Base-by-base conservation (phyloP, 2,329 filamentous ascomycete species). In the Sordariomycetes sp. region DNA sequence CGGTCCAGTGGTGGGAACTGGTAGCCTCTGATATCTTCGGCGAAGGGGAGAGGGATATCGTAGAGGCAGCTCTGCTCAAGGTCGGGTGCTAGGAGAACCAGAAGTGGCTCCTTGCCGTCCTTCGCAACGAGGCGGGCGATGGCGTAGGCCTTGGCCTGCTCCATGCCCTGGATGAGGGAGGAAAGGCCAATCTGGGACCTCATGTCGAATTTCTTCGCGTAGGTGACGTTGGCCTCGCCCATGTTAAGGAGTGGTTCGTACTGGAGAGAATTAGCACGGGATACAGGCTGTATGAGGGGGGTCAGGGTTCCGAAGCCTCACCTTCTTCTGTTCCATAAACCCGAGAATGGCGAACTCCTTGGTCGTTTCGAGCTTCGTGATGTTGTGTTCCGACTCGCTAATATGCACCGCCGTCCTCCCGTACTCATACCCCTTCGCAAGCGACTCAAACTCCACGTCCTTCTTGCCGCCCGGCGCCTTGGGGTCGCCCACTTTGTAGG, bases 351-450 rank as follows among this genome's bases (percentile, higher is more conserved):
- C 86, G 59, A 97, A 84, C 8, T 81, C 79, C 60, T 88, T 86
- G 11, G 75, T 71, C 0, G 90, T 94, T 65, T 95, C 87, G 37
- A 97, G 79, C 62, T 88, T 91, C n/a, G 90, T 96, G 59, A 97
- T 85, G 64, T 92, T 90, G 69, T 87, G 81, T 65, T 99, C 93
- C 0, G 88, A 88, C 64, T 92, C 86, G 63, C 84, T 89, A 64
- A 99, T 96, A 63, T 88, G 86, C 1, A 99, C 93, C 2, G 89
- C 90, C 0, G 93, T 97, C 59, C 91, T 82, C 53, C 94, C 94
- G 68, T 99, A 99, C 66, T 90, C 86, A 66, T 93, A 99, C 0
- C 94, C 94, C 69, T 91, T 96, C n/a, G 90, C 90, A 43, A 99
- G 78, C 18, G 90, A 83, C 16, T 96, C 91, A 59, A 85, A 84